Conservation (phyloP, 2,329 filamentous ascomycete genomes). For the Fusarium stilboides region DNA sequence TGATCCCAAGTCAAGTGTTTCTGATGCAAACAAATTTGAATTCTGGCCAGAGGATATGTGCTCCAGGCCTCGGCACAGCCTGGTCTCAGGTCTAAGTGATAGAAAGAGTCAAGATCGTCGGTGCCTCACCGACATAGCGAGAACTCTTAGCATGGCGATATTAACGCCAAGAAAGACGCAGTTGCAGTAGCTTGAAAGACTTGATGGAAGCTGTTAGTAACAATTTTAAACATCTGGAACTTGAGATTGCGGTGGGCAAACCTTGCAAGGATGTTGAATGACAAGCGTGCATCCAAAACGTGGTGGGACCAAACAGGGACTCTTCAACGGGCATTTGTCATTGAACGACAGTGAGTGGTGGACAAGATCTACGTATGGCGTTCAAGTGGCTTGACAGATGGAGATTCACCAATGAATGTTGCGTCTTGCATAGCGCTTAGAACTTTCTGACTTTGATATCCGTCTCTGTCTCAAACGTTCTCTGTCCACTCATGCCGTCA, state of each 20-base stretch:
- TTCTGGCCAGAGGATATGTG: background rate
- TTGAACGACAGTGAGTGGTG: constrained; percentile 34
- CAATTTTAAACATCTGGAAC: constrained; percentile 27
- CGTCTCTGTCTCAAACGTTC: constrained; percentile 19
- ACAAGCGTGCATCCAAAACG: constrained; percentile 32
- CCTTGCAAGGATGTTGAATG: constrained; percentile 26
- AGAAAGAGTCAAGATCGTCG: constrained; percentile 8
- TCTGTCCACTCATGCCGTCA: constrained; percentile 16
- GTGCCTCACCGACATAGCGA: constrained; percentile 5
- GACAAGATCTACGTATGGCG: constrained; percentile 12
- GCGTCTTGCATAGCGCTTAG: background rate
- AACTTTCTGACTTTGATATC: constrained; percentile 1
- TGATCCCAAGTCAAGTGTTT: constrained; percentile 7
- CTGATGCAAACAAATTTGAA: constrained; percentile 9
- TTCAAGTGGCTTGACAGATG: constrained; percentile 15
- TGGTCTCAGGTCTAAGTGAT: background rate
- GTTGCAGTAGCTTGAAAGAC: background rate
- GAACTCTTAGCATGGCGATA: background rate
- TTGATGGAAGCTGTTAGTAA: constrained; percentile 14
- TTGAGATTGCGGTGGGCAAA: constrained; percentile 29
- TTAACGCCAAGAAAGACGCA: constrained; percentile 27
- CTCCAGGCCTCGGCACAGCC: constrained; percentile 1
- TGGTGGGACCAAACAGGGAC: constrained; percentile 39
- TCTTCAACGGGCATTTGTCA: constrained; percentile 36
- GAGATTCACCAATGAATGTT: constrained; percentile 16